Base-by-base conservation (phyloP, 164 flowering plant genomes). In the Tetracentron sinense region DNA sequence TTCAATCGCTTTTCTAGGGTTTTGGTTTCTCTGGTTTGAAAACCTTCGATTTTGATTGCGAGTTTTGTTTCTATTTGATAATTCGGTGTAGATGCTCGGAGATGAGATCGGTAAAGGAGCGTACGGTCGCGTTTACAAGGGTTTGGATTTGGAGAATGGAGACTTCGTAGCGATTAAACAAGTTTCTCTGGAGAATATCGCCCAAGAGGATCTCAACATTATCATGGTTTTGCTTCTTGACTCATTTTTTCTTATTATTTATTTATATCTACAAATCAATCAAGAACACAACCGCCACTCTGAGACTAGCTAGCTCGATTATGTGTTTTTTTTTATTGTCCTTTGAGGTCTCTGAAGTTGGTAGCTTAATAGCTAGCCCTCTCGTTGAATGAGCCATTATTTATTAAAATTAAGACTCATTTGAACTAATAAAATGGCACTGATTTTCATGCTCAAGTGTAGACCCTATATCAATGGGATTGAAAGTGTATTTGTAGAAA, bases 21-120 rank as follows among this genome's bases (percentile, higher is more conserved):
- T 61, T 62, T 30, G 27, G 4, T 54, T 55, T 54, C 4, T 62
- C 1, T 60, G 23, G 27, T 23, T 60, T 56, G 27, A 15, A 6
- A 22, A 10, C 4, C 14, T 30, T 23, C 21, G 25, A 29, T 52
- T 22, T 58, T 62, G 54, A 46, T 30, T 61, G 33, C 16, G 68
- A 35, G 17, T 7, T 49, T 60, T 23, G 56, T 7, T 29, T 28
- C 17, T 69, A 26, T 58, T 28, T 33, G 46, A 64, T 44, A 15
- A 21, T 61, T 46, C 62, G 61, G 65, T 61, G 30, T 21, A 95
- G 99, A 90, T 88, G 90, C 94, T 95, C 61, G 98, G 98, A 22
- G 97, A 95, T 88, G 99, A 95, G 76, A 95, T 95, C 66, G 99
- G 99, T 48, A 95, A 90, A 78, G 99, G 99, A 56, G 99, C 98